Percentiles rank a stretch among this genome's conserved stretches.
Evolutionary conservation across 257 asterid genomes (phyloP).

Genomic region (Capsicum chinense): DNA sequence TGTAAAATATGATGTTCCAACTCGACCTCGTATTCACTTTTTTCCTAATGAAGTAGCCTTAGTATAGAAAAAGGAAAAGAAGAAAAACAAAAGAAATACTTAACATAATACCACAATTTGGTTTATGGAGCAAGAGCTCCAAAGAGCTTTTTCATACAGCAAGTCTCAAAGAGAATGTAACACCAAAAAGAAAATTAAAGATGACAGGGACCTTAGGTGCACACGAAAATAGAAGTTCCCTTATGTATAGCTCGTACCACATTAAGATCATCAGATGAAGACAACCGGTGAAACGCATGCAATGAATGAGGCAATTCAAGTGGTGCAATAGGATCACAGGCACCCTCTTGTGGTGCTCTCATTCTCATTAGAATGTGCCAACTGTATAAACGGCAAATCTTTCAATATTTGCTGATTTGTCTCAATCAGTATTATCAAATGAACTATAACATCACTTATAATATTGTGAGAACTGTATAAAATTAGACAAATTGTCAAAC

Average conservation of each 20-base stretch:
- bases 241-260: constrained; percentile 46
- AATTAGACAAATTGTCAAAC: neutral
- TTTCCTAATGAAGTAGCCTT: neutral
- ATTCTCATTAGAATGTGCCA: constrained; percentile 94
- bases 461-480: neutral
- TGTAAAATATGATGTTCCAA: neutral
- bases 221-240: neutral
- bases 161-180: neutral
- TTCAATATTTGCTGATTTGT: constrained; percentile 6
- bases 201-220: neutral
- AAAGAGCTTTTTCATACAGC: neutral
- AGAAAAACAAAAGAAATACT: neutral
- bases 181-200: constrained; percentile 1
- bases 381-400: constrained; percentile 45
- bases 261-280: constrained; percentile 63
- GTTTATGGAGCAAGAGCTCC: constrained; percentile 5
- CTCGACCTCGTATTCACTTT: neutral
- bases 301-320: constrained; percentile 85
- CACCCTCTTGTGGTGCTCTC: constrained; percentile 64
- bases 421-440: neutral
- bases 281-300: constrained; percentile 73
- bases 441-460: neutral
- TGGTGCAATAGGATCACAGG: constrained; percentile 84
- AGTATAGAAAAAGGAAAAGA: constrained; percentile 23
- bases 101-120: neutral